Base-by-base conservation (phyloP, 495 filamentous ascomycete species). In the Neurospora discreta region DNA sequence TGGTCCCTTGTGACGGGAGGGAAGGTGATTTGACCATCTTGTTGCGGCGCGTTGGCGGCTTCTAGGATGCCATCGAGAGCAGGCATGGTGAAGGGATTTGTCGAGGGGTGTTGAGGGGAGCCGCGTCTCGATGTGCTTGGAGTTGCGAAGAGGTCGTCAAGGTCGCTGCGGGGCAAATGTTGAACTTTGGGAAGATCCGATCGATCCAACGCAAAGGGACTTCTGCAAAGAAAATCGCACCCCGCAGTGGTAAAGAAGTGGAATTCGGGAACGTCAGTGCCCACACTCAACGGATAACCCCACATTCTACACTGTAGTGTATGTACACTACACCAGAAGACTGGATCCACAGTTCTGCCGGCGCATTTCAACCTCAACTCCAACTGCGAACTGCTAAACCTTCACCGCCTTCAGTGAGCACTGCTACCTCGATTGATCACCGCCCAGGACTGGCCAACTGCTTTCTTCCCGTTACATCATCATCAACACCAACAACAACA, bases 1-100 rank as follows among this genome's bases (percentile, higher is more conserved):
- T 99, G 95, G 36, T 90, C 87, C 75, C 89, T 88, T 6, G 89
- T 92, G 58, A 97, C 86, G 3, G 93, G 93, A 16, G 92, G 90
- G 75, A 98, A 98, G 43, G 88, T 91, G 38, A 92, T 87, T n/a
- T 76, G 73, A 33, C 40, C 69, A 8, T 68, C 73, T 15, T 70
- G 41, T 46, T 68, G 67, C 69, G 73, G 58, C 39, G 7, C 13
- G 23, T 26, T 65, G 40, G 71, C 69, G 39, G 74, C 73, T 33
- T 73, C 58, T 8, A 75, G 20, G 15, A 70, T 69, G 7, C 72
- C 15, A 41, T 79, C 76, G n/a, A 80, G 71, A 13, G 72, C 71
- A 6, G 76, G 79, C 79, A 79, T 80, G 60, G 26, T 73, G 43
- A 2, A 39, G 9, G 42, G 8, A 13, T 38, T 46, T 33, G 52